A percentile compares a stretch with the other conserved stretches of the same genome.
Conservation (phyloP, 2,329 filamentous ascomycete species). For the Xylaria digitata region DNA sequence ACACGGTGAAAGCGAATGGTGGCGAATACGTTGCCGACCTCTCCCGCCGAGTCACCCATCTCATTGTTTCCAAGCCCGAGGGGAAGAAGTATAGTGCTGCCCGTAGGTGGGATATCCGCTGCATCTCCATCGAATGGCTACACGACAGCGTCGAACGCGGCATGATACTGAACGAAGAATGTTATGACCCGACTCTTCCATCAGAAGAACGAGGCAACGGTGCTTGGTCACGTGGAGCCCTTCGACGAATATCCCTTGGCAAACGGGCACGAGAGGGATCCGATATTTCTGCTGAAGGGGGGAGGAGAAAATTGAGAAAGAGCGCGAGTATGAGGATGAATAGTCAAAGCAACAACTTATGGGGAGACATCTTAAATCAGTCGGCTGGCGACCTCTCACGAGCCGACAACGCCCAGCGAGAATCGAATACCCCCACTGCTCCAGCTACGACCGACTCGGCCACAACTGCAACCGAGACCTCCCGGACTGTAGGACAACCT, state of each 20-base stretch:
- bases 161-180: constrained; percentile 89
- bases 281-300: constrained; percentile 61
- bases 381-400: constrained; percentile 49
- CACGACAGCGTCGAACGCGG: constrained; percentile 83
- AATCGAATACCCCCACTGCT: constrained; percentile 34
- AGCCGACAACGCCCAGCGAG: constrained; percentile 26
- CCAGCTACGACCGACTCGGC: constrained; percentile 15
- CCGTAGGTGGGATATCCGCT: constrained; percentile 81
- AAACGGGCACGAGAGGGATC: constrained; percentile 69
- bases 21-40: constrained; percentile 90
- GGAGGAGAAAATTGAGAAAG: constrained; percentile 84
- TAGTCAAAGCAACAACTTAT: constrained; percentile 84
- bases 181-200: constrained; percentile 81
- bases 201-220: constrained; percentile 77
- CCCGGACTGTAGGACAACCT: constrained; percentile 6
- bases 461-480: constrained; percentile 18
- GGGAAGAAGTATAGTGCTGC: constrained; percentile 93
- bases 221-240: constrained; percentile 73
- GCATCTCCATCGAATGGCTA: constrained; percentile 88
- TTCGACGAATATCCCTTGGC: constrained; percentile 60
- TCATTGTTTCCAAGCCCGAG: constrained; percentile 81
- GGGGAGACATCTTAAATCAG: constrained; percentile 80
- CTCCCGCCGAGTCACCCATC: constrained; percentile 85
- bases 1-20: constrained; percentile 75
- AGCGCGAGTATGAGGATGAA: constrained; percentile 86